Base-by-base conservation (phyloP, 176 grass and related monocot species). In the Raddia distichophylla region DNA sequence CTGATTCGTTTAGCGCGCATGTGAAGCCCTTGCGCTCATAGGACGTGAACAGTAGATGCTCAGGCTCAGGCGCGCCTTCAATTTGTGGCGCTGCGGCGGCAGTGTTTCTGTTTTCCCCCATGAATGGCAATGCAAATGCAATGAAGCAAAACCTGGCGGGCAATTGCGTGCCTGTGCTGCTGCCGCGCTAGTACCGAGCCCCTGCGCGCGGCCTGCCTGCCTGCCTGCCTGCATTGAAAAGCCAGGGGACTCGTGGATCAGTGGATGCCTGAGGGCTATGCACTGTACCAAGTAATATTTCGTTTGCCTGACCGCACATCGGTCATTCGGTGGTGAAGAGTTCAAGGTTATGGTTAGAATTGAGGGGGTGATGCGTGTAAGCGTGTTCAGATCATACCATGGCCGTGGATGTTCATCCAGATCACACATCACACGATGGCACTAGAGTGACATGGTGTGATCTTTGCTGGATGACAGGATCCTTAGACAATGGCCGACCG, bases 381-480 rank as follows among this genome's bases (percentile, higher is more conserved):
- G 27, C 27, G 27, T 57, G 12, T 13, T 61, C 20, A 32, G 20
- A 61, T 27, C 56, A 19, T 5, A 40, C 37, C 3, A 59, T 9
- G n/a, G 20, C 20, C 27, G 59, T 22, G 20, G 20, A 61, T 32
- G 2, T 61, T 61, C 20, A 27, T 27, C 27, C 27, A 27, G 27
- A 27, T 27, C 27, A 27, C 27, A 61, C 10, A 61, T 32, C 59
- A 61, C 27, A 12, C 20, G 59, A 61, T 4, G 20, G 20, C 59
- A 65, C 2, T 40, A 10, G 15, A n/a, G 15, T 67, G 27, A 13
- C 34, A 14, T 54, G 50, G 50, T 17, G 60, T 17, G 60, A 44
- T 55, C n/a, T 42, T 16, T 16, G 50, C 35, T 16, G 15, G 77
- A n/a, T n/a, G n/a, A n/a, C n/a, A n/a, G n/a, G n/a, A 79, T 79